Evolutionary conservation across 257 asterid species (phyloP), one percentile per base, ranked within the genome.

Genomic region (Pogostemon cablin): DNA sequence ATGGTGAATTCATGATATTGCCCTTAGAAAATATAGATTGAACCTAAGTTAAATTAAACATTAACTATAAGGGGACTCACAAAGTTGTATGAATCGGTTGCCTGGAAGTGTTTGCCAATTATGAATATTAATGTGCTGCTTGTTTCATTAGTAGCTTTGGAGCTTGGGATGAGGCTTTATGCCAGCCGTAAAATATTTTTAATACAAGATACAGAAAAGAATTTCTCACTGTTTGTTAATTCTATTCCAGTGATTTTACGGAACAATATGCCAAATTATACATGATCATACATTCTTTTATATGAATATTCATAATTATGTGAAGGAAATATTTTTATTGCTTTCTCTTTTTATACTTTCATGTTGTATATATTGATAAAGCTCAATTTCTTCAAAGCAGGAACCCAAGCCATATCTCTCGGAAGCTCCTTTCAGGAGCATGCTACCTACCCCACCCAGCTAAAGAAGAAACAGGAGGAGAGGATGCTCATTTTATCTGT

Each of bases 401-500:
- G 78, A 57, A 58, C 49, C 67, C 78, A 46, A 75, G 58, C 54
- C 77, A 54, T 15, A 65, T 72, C 57, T 15, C 60, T 44, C 76
- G 85, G 76, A 85, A 84, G 86, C 88, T 92, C 61, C 75, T 81
- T 15, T 89, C 95, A 40, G 98, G 96, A 76, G 88, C 78, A 42
- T 86, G 92, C 76, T 92, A 86, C 75, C 73, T 87, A 69, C 98
- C 98, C 9, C 98, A 92, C 81, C 98, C 96, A 15, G 96, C 66
- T 41, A 92, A 92, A 81, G 89, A 58, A 79, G 72, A 78, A 72
- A 90, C 95, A 1, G 98, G 98, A 62, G 98, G 96, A 74, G 98
- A 92, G 85, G 98, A 92, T 84, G 96, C 98, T 76, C 88, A 89
- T 73, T 87, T 92, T 71, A 85, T 92, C 49, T 87, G 96, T 78